Conservation (phyloP, 148 eudicot species). For the Rhododendron mucronatum region DNA sequence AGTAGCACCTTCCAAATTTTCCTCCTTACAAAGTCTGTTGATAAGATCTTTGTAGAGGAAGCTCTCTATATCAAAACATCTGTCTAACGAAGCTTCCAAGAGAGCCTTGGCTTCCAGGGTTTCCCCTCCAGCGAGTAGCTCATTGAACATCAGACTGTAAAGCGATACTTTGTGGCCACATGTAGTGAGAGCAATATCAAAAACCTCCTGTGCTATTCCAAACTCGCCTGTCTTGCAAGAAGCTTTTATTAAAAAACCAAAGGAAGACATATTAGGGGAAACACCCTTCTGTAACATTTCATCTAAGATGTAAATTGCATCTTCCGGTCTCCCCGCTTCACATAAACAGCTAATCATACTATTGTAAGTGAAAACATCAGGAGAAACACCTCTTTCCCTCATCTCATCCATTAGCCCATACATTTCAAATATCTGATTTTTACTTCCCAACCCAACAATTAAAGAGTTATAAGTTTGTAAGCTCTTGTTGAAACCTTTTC, state of each 20-base stretch:
- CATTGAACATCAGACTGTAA: slow-evolving; percentile 65
- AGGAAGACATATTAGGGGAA: slow-evolving; percentile 65
- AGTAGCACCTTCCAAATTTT: slow-evolving; percentile 56
- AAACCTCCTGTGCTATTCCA: slow-evolving; percentile 78
- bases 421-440: slow-evolving; percentile 86
- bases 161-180: slow-evolving; percentile 74
- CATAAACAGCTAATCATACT: slow-evolving; percentile 56
- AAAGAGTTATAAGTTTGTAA: slow-evolving; percentile 77
- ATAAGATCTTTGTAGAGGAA: slow-evolving; percentile 71
- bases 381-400: slow-evolving; percentile 77
- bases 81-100: slow-evolving; percentile 59
- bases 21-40: slow-evolving; percentile 53
- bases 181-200: slow-evolving; percentile 54
- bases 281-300: slow-evolving; percentile 68
- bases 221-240: slow-evolving; percentile 84
- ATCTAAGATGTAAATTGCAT: slow-evolving; percentile 66
- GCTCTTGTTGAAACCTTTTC: slow-evolving; percentile 64
- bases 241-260: slow-evolving; percentile 60
- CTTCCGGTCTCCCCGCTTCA: slow-evolving; percentile 63
- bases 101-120: slow-evolving; percentile 59
- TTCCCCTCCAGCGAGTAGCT: slow-evolving; percentile 76
- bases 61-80: slow-evolving; percentile 55
- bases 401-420: slow-evolving; percentile 85
- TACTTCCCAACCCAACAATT: slow-evolving; percentile 63
- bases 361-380: slow-evolving; percentile 70